phyloP scores from a whole-genome alignment of 805 yeast species.

The Schizosaccharomyces japonicus region DNA sequence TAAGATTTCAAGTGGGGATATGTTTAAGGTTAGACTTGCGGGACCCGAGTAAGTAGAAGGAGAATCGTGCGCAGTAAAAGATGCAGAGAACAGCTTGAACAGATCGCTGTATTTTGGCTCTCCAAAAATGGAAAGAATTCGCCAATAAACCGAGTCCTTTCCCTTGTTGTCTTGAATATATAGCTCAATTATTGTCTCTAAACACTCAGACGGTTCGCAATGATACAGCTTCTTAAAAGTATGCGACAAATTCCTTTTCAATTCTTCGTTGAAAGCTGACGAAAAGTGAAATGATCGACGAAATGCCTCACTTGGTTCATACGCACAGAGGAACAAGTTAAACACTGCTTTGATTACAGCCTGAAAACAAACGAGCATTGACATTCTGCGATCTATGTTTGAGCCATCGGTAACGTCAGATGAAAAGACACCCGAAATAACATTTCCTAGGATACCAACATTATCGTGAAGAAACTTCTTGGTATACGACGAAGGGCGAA shows the following conservation, averaged over 20 bases:
- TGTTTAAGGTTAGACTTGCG: slow-evolving; percentile 1
- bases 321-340: no score
- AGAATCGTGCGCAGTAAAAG: background rate
- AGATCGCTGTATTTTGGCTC: background rate
- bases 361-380: slow-evolving; percentile 11
- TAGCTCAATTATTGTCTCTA: background rate
- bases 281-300: no score
- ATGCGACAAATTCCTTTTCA: slow-evolving; percentile 31
- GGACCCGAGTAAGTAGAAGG: background rate
- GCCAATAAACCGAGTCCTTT: background rate
- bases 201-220: slow-evolving; percentile 2
- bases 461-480: slow-evolving; percentile 15
- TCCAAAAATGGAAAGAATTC: background rate
- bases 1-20: slow-evolving; percentile 6
- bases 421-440: slow-evolving; percentile 55
- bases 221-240: slow-evolving; percentile 28
- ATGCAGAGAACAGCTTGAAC: background rate
- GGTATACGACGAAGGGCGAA: slow-evolving; percentile 16
- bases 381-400: slow-evolving; percentile 23
- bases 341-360: background rate
- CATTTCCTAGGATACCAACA: slow-evolving; percentile 28
- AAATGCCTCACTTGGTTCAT: no score
- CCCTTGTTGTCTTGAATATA: background rate
- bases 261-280: slow-evolving; percentile 14
- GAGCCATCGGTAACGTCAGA: slow-evolving; percentile 30